Conservation (phyloP, 352 stramenopile species). For the Globisporangium nodosum region DNA sequence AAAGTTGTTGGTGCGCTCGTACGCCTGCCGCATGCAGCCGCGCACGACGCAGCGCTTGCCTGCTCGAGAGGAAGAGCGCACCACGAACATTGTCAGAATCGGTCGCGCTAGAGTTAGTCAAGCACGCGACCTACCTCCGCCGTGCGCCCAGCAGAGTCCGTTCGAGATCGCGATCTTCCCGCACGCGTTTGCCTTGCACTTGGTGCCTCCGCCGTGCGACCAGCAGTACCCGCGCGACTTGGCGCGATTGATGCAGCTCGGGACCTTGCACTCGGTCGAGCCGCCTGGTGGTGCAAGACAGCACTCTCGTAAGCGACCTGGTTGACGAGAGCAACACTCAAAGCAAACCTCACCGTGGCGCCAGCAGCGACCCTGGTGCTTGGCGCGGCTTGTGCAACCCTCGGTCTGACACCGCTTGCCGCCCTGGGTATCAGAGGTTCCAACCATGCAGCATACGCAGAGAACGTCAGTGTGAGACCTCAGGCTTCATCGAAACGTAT, state of each 20-base stretch:
- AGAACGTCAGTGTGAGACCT: neutral
- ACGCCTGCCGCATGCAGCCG: constrained; percentile 37
- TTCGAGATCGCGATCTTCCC: constrained; percentile 80
- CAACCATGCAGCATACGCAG: neutral
- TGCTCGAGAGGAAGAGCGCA: neutral
- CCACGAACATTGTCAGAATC: neutral
- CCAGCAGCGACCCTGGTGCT: constrained; percentile 72
- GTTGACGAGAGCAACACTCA: neutral
- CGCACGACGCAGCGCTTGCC: constrained; percentile 41
- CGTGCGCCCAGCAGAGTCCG: constrained; percentile 70
- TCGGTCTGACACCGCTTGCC: constrained; percentile 16
- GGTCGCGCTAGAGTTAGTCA: neutral
- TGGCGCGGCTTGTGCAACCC: constrained; percentile 59
- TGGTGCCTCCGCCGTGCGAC: constrained; percentile 81
- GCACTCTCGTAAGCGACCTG: neutral
- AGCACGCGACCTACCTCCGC: constrained; percentile 26
- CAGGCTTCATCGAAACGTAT: neutral
- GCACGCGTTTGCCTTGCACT: constrained; percentile 64
- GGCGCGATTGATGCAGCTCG: constrained; percentile 69
- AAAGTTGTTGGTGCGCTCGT: constrained; percentile 53
- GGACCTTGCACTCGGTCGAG: constrained; percentile 70
- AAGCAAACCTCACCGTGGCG: constrained; percentile 34
- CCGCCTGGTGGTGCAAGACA: constrained; percentile 13
- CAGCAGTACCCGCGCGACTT: constrained; percentile 84
- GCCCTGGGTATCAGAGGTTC: neutral